Conservation (phyloP, 106 monocot genomes). For the Dioscorea zingiberensis region DNA sequence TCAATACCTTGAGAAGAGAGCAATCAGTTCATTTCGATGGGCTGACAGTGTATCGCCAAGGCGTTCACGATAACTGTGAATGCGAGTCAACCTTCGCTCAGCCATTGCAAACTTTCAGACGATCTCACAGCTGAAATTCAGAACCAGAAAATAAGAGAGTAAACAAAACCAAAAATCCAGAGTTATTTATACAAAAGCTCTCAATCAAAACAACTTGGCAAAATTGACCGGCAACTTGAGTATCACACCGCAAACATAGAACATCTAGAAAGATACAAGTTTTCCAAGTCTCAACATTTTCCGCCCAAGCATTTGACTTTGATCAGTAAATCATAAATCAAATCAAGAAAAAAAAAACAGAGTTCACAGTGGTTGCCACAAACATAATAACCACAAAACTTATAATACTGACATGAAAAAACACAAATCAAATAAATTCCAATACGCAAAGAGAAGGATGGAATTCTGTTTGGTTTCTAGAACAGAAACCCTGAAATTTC, state of each 20-base stretch:
- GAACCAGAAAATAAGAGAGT: background rate
- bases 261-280: conserved; percentile 9
- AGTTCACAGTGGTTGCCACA: too few relatives aligned
- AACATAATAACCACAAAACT: too few relatives aligned
- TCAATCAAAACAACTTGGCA: background rate
- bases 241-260: conserved; percentile 1
- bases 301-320: too few relatives aligned
- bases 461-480: too few relatives aligned
- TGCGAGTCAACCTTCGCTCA: conserved; percentile 31
- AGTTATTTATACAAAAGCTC: background rate
- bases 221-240: background rate
- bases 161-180: background rate
- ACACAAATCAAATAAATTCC: too few relatives aligned
- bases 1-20: conserved; percentile 65
- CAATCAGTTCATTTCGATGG: conserved; percentile 52
- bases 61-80: conserved; percentile 53
- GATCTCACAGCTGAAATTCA: conserved; percentile 2
- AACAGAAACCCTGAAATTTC: too few relatives aligned
- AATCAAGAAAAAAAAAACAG: too few relatives aligned
- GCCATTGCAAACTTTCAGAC: conserved; percentile 23
- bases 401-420: too few relatives aligned
- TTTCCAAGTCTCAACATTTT: background rate
- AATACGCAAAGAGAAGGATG: too few relatives aligned
- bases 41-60: conserved; percentile 55
- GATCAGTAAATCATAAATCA: too few relatives aligned